These are phyloP conservation scores for Phytophthora quininea DNA, from an alignment of 352 stramenopile genomes.

Conservation along the genomic window DNA sequence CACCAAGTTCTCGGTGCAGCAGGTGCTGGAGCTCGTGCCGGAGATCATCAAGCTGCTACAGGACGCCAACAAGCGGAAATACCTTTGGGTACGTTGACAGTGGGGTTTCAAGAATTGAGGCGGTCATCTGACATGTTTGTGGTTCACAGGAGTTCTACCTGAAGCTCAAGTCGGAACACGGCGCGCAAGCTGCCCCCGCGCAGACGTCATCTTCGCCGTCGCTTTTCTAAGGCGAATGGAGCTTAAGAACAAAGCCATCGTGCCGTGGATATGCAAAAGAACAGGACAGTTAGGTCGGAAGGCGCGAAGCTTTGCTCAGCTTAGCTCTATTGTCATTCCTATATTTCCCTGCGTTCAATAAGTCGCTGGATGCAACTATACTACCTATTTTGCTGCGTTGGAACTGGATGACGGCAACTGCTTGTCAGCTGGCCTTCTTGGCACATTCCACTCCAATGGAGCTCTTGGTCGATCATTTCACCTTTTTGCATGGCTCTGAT, in stretches of 20 bases:
- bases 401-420: background rate
- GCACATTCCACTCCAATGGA: no score
- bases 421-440: no score
- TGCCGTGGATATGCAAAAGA: slow-evolving; percentile 8
- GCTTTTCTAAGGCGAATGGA: slow-evolving; percentile 57
- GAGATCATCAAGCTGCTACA: slow-evolving; percentile 87
- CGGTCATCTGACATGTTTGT: background rate
- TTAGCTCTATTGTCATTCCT: slow-evolving; percentile 26
- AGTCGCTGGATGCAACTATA: slow-evolving; percentile 28
- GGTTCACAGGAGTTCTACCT: slow-evolving; percentile 71
- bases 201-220: slow-evolving; percentile 54
- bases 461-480: background rate
- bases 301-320: slow-evolving; percentile 12
- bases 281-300: slow-evolving; percentile 29
- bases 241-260: background rate
- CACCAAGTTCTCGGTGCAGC: slow-evolving; percentile 74
- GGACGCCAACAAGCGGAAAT: slow-evolving; percentile 84
- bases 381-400: slow-evolving; percentile 11
- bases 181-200: slow-evolving; percentile 17
- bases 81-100: slow-evolving; percentile 69
- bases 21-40: slow-evolving; percentile 75
- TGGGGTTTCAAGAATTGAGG: background rate
- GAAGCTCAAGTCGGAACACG: slow-evolving; percentile 66
- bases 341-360: slow-evolving; percentile 27
- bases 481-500: slow-evolving; percentile 1